phyloP scores from a whole-genome alignment of 2,329 filamentous ascomycete genomes.

The Ceratocystis cubensis region DNA sequence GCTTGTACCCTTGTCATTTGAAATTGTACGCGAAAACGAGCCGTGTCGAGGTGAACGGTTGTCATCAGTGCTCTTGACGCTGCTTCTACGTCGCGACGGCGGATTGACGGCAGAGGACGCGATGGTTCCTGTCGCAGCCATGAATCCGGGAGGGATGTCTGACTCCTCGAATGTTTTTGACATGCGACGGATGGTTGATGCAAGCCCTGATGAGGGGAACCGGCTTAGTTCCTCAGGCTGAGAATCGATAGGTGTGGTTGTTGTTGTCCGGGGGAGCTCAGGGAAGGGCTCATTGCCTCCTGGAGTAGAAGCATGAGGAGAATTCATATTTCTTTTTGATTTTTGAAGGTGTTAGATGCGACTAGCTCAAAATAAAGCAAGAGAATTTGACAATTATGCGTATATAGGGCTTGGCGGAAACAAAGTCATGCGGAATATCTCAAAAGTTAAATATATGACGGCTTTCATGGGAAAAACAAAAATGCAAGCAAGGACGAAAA shows the following conservation, averaged over 20 bases:
- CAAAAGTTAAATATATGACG: background rate
- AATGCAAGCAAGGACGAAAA: background rate
- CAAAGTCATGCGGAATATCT: background rate
- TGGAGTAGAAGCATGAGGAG: background rate
- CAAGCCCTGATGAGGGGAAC: slow-evolving; percentile 8
- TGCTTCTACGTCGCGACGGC: slow-evolving; percentile 18
- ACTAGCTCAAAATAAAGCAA: background rate
- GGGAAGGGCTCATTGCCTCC: slow-evolving; percentile 7
- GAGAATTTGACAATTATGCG: background rate
- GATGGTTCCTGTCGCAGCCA: slow-evolving; percentile 36
- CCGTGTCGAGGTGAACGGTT: slow-evolving; percentile 7
- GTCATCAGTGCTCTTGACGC: slow-evolving; percentile 20
- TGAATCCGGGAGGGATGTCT: slow-evolving; percentile 36
- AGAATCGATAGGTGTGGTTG: background rate
- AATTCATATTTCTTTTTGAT: background rate
- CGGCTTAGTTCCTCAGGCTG: slow-evolving; percentile 2
- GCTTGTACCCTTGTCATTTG: background rate
- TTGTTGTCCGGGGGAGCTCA: background rate
- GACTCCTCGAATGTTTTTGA: slow-evolving; percentile 35
- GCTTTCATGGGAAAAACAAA: slow-evolving; percentile 1
- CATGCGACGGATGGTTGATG: slow-evolving; percentile 26
- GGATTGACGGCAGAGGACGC: slow-evolving; percentile 30
- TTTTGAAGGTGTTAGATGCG: background rate
- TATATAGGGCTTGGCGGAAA: background rate
- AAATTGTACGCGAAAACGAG: slow-evolving; percentile 12